A percentile compares a stretch with the other conserved stretches of the same genome.
Evolutionary conservation across 225 moss, liverwort and hornwort genomes (phyloP).

Genomic region (Takakia lepidozioides): DNA sequence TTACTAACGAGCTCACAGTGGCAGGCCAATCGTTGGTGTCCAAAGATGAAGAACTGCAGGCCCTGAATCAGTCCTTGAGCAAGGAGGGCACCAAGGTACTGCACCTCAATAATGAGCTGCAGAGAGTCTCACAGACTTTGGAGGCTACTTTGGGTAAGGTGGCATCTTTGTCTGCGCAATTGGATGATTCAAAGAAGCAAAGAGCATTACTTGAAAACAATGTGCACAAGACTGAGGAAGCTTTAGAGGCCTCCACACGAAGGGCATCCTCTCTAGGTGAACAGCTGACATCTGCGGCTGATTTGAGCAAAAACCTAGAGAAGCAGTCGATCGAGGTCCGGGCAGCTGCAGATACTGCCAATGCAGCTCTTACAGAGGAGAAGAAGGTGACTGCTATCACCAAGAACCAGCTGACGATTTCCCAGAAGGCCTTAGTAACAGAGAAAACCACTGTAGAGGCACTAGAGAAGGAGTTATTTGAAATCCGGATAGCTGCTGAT

Average conservation of each 20-base stretch:
- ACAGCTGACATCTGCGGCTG: conserved; percentile 44
- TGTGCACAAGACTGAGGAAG: conserved; percentile 26
- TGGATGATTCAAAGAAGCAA: conserved; percentile 17
- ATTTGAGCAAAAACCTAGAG: conserved; percentile 43
- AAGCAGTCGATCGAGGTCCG: conserved; percentile 39
- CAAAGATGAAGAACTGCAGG: neutral
- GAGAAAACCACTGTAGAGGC: conserved; percentile 57
- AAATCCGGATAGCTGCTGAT: conserved; percentile 33
- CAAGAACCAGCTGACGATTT: conserved; percentile 41
- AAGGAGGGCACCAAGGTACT: conserved; percentile 22
- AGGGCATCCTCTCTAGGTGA: conserved; percentile 37
- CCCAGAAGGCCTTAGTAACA: conserved; percentile 35
- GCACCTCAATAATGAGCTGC: conserved; percentile 18
- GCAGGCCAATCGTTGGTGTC: neutral
- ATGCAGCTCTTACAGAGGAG: conserved; percentile 34
- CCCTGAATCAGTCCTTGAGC: neutral
- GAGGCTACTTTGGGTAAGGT: conserved; percentile 11
- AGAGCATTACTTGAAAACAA: conserved; percentile 41
- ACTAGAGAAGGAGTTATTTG: conserved; percentile 45
- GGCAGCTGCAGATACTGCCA: conserved; percentile 29
- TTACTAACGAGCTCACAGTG: neutral
- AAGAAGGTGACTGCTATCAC: conserved; percentile 34
- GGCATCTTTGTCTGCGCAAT: conserved; percentile 25
- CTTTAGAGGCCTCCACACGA: conserved; percentile 34
- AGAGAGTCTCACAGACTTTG: conserved; percentile 19